Evolutionary conservation across 805 yeast species (phyloP), one percentile per base, ranked within the genome.

Genomic region (Candida silvatica): DNA sequence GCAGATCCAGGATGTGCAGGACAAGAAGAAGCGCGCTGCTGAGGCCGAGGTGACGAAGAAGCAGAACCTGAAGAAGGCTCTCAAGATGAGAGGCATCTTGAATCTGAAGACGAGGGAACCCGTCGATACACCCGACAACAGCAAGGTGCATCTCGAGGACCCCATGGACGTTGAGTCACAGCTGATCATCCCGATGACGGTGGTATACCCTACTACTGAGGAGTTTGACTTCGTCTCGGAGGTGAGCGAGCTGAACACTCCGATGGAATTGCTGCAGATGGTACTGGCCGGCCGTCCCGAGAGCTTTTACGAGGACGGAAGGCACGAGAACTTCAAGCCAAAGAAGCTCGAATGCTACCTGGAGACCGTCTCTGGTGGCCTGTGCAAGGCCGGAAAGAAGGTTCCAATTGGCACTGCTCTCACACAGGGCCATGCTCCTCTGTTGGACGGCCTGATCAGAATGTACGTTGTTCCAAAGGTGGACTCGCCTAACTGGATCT

Each of bases 321-420:
- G 69, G 42, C 86, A 80, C 45, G 44, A 45, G 19, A 71, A 77
- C 40, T 85, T 86, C 52, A 60, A 66, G 0, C 56, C 70, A 4
- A 74, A 70, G 43, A 71, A 70, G 36, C 58, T 87, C 18, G 79
- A 82, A 34, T 80, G 80, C 5, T 90, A 68, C 56, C 77, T 84
- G 77, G 97, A 85, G 54, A 85, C 96, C 0, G 67, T 61, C 22
- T 49, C 75, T 2, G 96, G 96, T 34, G 97, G 97, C 0, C 66
- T 90, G 40, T 78, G 86, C 30, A 86, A 85, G 56, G 74, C 81
- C 4, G 95, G 95, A 19, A 83, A 80, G 54, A 85, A 82, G 44
- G 70, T 77, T 17, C 62, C 82, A 1, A 53, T 90, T 17, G 71
- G 74, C 47, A 70, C 71, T 34, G 81, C 79, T 1, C 64, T 90